Evolutionary conservation across 225 moss, liverwort and hornwort species (phyloP), one percentile per base, ranked within the genome.

Genomic region (Rhytidiadelphus loreus): DNA sequence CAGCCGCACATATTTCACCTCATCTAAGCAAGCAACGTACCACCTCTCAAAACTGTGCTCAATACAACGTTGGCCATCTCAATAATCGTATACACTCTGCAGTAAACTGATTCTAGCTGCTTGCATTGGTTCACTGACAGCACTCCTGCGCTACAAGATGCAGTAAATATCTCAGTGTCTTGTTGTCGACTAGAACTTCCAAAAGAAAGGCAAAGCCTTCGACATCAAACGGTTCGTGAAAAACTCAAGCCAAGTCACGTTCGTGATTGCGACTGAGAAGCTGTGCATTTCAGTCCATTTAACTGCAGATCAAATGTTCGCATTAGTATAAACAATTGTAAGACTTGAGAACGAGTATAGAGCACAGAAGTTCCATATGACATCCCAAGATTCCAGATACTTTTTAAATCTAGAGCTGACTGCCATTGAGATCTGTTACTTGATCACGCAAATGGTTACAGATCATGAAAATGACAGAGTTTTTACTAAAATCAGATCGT

Each of bases 41-140:
- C 83, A 70, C 48, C 83, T 86, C 77, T 86, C 83, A 89, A 86
- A 89, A 84, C 83, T 89, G 86, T 58, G 65, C 86, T 86, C 37
- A 57, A 52, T 62, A 85, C 61, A 75, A 77, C 76, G 16, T n/a
- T 70, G 35, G 46, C 82, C 81, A 82, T 66, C 85, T 82, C 85
- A 61, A 53, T 30, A 39, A 77, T 83, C 39, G 46, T 82, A 62
- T 29, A 44, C 77, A 88, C 63, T 58, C 78, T 79, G 79, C 78
- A n/a, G 52, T 53, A 62, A 41, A 37, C 53, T 35, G 25, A 80
- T 65, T 57, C 58, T 41, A 76, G 76, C 16, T 75, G 53, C 76
- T 84, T 76, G 81, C 85, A 44, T 69, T 64, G 72, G 56, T 77
- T 24, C 60, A 86, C 60, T 82, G 61, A 76, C 70, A 86, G 50